Conservation (phyloP, 2,329 filamentous ascomycete species). For the Ceratocystis cacaofunesta region DNA sequence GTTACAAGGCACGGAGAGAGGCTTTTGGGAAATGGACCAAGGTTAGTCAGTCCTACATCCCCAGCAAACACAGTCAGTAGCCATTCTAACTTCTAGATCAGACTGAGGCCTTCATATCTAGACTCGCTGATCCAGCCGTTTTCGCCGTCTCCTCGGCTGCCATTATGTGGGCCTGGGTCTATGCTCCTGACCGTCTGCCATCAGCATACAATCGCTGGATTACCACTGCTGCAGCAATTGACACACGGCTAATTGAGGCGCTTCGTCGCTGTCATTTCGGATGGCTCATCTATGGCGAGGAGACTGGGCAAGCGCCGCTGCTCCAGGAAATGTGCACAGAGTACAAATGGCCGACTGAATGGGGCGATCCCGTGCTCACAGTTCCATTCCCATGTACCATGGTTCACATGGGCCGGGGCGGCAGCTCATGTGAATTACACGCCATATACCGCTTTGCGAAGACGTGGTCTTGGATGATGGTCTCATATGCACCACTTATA, state of each 20-base stretch:
- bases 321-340: conserved; percentile 59
- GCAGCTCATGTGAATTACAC: conserved; percentile 55
- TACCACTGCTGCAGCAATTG: conserved; percentile 57
- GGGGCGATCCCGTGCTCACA: conserved; percentile 55
- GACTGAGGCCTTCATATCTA: conserved; percentile 26
- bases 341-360: conserved; percentile 50
- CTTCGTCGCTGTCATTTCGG: conserved; percentile 51
- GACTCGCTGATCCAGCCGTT: conserved; percentile 45
- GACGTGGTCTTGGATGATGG: conserved; percentile 60
- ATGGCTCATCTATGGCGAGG: conserved; percentile 54
- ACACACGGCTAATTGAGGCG: conserved; percentile 57
- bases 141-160: conserved; percentile 59
- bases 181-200: conserved; percentile 55
- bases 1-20: conserved; percentile 31
- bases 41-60: conserved; percentile 23
- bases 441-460: conserved; percentile 51
- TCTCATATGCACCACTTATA: conserved; percentile 63
- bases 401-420: conserved; percentile 65
- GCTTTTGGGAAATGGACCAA: conserved; percentile 33
- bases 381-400: conserved; percentile 69
- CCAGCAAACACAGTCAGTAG: not conserved
- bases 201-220: conserved; percentile 71
- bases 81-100: conserved; percentile 8
- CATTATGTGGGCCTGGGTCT: conserved; percentile 87
- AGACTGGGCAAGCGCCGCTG: conserved; percentile 54